Percentiles rank a stretch among this genome's conserved stretches.
Evolutionary conservation across 805 yeast species (phyloP).

Genomic region (Ogataea ramenticola): DNA sequence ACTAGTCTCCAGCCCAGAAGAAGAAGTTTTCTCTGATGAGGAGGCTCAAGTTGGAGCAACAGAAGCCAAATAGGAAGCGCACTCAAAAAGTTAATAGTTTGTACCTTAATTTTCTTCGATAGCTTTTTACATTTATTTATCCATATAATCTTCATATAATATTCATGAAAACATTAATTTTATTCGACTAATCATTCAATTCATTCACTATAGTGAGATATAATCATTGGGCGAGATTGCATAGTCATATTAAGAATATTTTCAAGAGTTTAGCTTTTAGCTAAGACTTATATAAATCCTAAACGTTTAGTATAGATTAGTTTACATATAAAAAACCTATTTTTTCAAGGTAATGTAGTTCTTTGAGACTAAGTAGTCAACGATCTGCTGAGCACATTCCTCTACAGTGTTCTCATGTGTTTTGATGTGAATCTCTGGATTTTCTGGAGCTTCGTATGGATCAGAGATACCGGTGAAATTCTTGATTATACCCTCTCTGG

Average conservation of each 20-base stretch:
- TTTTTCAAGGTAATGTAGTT: slow-evolving; percentile 14
- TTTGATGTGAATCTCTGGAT: slow-evolving; percentile 75
- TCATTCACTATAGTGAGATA: no score
- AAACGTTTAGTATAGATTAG: no score
- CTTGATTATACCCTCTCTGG: slow-evolving; percentile 88
- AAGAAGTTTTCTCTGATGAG: not conserved
- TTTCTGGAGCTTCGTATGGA: slow-evolving; percentile 88
- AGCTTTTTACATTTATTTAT: no score
- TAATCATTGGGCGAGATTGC: no score
- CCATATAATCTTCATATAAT: no score
- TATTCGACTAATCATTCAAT: not conserved
- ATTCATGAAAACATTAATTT: not conserved
- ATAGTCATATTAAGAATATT: not conserved
- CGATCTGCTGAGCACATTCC: slow-evolving; percentile 69
- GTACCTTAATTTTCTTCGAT: no score
- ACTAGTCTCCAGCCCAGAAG: slow-evolving; percentile 12
- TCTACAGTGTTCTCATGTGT: slow-evolving; percentile 70
- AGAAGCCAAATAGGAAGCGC: no score
- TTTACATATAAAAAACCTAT: not conserved
- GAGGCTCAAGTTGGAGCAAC: not conserved
- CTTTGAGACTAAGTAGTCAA: slow-evolving; percentile 55
- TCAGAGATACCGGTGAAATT: slow-evolving; percentile 95
- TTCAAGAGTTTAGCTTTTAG: no score
- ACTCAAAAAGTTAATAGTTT: no score
- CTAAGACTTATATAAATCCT: no score